Evolutionary conservation across 2,329 filamentous ascomycete genomes (phyloP).

Genomic region (Rugonectria rugulosa): DNA sequence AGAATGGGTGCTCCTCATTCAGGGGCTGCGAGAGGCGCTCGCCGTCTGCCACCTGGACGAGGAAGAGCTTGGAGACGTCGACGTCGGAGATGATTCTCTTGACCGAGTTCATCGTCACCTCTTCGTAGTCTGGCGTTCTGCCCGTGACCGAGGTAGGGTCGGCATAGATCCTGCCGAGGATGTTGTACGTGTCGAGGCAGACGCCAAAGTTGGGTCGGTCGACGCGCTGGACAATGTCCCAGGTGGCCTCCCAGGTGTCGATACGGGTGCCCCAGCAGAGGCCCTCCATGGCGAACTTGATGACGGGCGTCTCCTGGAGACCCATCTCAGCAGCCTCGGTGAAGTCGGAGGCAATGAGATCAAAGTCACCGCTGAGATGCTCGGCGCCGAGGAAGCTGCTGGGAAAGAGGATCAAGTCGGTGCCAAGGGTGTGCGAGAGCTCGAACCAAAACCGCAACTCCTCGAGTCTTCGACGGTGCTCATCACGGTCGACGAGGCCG

Average conservation of each 20-base stretch:
- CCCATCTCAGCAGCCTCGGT: constrained; percentile 73
- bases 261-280: constrained; percentile 76
- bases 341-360: constrained; percentile 69
- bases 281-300: constrained; percentile 78
- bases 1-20: constrained; percentile 53
- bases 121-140: constrained; percentile 61
- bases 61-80: constrained; percentile 73
- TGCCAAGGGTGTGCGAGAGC: constrained; percentile 68
- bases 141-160: constrained; percentile 66
- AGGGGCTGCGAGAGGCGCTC: constrained; percentile 68
- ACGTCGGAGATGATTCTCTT: constrained; percentile 60
- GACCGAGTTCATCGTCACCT: constrained; percentile 62
- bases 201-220: constrained; percentile 77
- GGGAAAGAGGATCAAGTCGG: constrained; percentile 78
- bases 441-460: constrained; percentile 75
- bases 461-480: constrained; percentile 64
- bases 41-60: constrained; percentile 79
- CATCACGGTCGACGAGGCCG: constrained; percentile 69
- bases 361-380: constrained; percentile 54
- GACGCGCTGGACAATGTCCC: constrained; percentile 71
- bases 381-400: constrained; percentile 69
- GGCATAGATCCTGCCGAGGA: constrained; percentile 74
- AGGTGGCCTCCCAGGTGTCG: constrained; percentile 76
- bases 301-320: constrained; percentile 58
- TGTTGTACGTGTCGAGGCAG: constrained; percentile 82